Base-by-base conservation (phyloP, 73 alveolate species). In the Tetrahymena elliotti region DNA sequence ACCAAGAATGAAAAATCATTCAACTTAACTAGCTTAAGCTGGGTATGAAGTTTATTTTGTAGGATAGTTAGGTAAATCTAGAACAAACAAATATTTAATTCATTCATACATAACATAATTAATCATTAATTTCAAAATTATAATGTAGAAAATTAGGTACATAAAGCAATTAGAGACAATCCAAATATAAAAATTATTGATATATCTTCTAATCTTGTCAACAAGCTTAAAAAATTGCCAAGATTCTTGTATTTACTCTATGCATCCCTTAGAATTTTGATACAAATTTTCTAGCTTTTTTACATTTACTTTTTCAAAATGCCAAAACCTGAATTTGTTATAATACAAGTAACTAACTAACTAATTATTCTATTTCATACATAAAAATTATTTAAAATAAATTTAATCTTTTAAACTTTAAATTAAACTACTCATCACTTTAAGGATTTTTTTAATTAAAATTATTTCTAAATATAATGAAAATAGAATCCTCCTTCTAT, bases 1-100 rank as follows among this genome's bases (percentile, higher is more conserved):
- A 10, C 99, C 99, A 15, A 93, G 99, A 93, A 99, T 99, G 99
- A 94, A 96, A 83, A 98, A 99, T 96, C 99, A 98, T 96, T 98
- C 99, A 52, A 96, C 95, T 39, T 93, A 97, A n/a, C 36, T 96
- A 20, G 97, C 97, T 47, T 92, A 54, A 35, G 84, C 96, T 34
- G 94, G 84, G 9, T 68, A 84, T 93, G 38, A 83, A 35, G 97
- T 96, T 34, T 47, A 68, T 52, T 35, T 95, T 37, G 83, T 94
- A 22, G 97, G 97, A 11, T 96, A 95, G 52, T 31, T 82, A 93
- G 97, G 94, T 38, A 68, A 68, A 68, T 27, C n/a, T 11, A 7
- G 20, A 47, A 47, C 11, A 47, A 10, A n/a, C n/a, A n/a, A n/a
- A n/a, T n/a, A 40, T 40, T 40, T 40, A 40, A 40, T 10, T 40